Base-by-base conservation (phyloP, 2,329 filamentous ascomycete genomes). In the Colletotrichum lupini region DNA sequence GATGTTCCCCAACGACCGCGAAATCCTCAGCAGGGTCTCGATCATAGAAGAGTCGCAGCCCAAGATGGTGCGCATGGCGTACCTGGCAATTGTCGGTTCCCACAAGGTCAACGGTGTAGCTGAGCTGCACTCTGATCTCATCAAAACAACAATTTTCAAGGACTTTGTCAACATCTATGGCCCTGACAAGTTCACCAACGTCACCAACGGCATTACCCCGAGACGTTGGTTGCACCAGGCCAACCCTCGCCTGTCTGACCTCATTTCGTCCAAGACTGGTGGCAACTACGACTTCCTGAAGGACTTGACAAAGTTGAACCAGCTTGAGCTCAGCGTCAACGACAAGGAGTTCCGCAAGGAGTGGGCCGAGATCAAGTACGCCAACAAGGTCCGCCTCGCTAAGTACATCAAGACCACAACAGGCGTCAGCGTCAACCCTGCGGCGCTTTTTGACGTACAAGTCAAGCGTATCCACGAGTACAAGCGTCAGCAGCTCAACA, bases 401-500 rank as follows among this genome's bases (percentile, higher is more conserved):
- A 93, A 95, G 82, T 94, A 97, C 83, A 98, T 99, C 85, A 94
- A 97, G 86, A 88, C 91, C 35, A 92, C 92, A 6, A 94, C 92
- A 1, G 93, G 92, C 35, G 90, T 98, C 69, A 91, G 88, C 4
- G 95, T 99, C 81, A 97, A 98, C 82, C 96, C 97, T 0, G 86
- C 93, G 11, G 90, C 96, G 0, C 89, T 99, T 22, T 99, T 99
- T 78, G 97, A 99, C 81, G 94, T 99, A 12, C 97, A 99, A 81
- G 97, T 99, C 79, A 99, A 99, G 89, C 93, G 97, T 80, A 99
- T 99, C 77, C 97, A 99, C 83, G 97, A 99, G 84, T 99, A 99
- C 87, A 99, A 99, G 89, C 93, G 95, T 73, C 96, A 99, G 84
- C 97, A 99, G 84, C 92, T 99, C 82, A 99, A 99, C 87, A 98